phyloP scores from a whole-genome alignment of 768 basidiomycete genomes.

The Lactarius hatsudake region DNA sequence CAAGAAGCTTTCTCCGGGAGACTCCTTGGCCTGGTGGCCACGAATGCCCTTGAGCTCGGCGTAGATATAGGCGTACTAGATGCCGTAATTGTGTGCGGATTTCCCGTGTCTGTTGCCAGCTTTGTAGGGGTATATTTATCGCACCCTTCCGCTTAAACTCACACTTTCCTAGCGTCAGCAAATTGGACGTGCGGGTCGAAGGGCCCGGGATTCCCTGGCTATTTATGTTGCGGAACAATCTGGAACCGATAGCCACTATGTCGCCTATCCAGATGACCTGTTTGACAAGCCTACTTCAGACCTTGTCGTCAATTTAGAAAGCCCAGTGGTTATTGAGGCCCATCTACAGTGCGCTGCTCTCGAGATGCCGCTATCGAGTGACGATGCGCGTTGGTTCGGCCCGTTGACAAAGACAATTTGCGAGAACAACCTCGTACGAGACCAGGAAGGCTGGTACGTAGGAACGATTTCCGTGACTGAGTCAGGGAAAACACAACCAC shows the following conservation, averaged over 20 bases:
- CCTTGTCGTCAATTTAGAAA: conserved; percentile 69
- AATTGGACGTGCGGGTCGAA: conserved; percentile 81
- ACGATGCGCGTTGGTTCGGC: conserved; percentile 75
- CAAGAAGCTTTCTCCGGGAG: conserved; percentile 81
- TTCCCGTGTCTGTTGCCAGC: conserved; percentile 76
- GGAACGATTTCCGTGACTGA: conserved; percentile 3
- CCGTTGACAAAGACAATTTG: conserved; percentile 57
- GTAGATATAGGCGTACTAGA: conserved; percentile 90
- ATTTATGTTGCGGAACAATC: conserved; percentile 66
- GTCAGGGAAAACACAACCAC: neutral
- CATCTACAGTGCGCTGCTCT: conserved; percentile 86
- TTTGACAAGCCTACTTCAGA: conserved; percentile 62
- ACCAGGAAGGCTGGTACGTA: conserved; percentile 77
- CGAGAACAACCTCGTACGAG: conserved; percentile 54
- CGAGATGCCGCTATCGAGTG: conserved; percentile 74
- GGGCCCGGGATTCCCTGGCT: conserved; percentile 75
- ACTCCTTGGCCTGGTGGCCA: conserved; percentile 83
- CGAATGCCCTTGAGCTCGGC: conserved; percentile 87
- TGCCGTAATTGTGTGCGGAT: conserved; percentile 86
- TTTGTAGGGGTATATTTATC: conserved; percentile 50
- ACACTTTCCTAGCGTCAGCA: conserved; percentile 68
- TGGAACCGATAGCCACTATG: conserved; percentile 75
- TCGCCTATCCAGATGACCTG: conserved; percentile 64
- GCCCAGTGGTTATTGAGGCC: conserved; percentile 71
- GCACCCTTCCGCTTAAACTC: neutral